A percentile compares a stretch with the other conserved stretches of the same genome.
Evolutionary conservation across 176 grass and related monocot species (phyloP).

Genomic region (Bromus sterilis): DNA sequence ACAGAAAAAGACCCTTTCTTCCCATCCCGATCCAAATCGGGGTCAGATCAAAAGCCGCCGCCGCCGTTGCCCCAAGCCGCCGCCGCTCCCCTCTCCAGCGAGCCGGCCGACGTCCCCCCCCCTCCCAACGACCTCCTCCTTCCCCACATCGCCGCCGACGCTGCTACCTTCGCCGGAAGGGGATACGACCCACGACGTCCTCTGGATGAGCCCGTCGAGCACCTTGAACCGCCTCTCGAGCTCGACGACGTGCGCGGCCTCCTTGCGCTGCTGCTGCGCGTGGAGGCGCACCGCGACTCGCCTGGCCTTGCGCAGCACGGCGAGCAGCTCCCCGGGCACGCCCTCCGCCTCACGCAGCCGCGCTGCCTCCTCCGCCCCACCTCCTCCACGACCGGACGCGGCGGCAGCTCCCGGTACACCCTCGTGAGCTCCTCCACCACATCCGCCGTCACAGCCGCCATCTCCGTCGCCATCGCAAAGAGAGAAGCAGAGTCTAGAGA

Average conservation of each 20-base stretch:
- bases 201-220: slow-evolving; percentile 81
- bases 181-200: slow-evolving; percentile 46
- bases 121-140: neutral
- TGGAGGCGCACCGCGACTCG: slow-evolving; percentile 49
- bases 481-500: neutral
- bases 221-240: slow-evolving; percentile 64
- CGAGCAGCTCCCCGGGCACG: slow-evolving; percentile 53
- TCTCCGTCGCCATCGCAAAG: neutral
- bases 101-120: too few relatives aligned
- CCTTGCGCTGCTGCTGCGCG: slow-evolving; percentile 69
- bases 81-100: too few relatives aligned
- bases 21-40: too few relatives aligned
- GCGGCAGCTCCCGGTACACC: slow-evolving; percentile 65
- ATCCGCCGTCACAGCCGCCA: slow-evolving; percentile 19
- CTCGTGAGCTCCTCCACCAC: slow-evolving; percentile 68
- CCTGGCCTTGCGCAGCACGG: slow-evolving; percentile 61
- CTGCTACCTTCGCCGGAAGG: neutral
- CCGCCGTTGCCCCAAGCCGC: too few relatives aligned
- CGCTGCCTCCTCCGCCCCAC: slow-evolving; percentile 48
- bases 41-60: too few relatives aligned
- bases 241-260: slow-evolving; percentile 66
- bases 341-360: slow-evolving; percentile 17
- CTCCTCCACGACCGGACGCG: slow-evolving; percentile 66
- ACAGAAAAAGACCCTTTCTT: too few relatives aligned
- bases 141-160: neutral